These are phyloP conservation scores for Pyrenophora tritici-repentis DNA, from an alignment of 2,329 filamentous ascomycete species.

Conservation along the genomic window DNA sequence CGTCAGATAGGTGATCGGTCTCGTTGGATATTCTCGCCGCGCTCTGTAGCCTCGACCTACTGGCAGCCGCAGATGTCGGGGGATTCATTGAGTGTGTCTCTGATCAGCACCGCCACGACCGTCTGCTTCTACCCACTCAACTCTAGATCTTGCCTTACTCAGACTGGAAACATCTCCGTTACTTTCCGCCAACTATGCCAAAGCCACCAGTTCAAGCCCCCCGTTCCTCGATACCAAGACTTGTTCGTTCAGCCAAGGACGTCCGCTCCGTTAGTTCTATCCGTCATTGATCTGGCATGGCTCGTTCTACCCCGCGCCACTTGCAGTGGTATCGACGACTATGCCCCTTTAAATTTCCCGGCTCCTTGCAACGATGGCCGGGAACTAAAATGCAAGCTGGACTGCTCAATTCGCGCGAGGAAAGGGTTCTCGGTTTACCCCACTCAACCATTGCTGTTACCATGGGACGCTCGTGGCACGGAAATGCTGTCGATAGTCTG, in stretches of 20 bases:
- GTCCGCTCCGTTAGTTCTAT: slow-evolving; percentile 2
- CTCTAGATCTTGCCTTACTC: slow-evolving; percentile 8
- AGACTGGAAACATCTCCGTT: slow-evolving; percentile 10
- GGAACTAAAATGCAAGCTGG: slow-evolving; percentile 9
- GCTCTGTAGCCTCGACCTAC: not conserved
- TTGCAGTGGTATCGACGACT: not conserved
- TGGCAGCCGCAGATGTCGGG: not conserved
- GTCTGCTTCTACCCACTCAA: not conserved
- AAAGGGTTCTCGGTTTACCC: slow-evolving; percentile 22
- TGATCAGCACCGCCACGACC: not conserved
- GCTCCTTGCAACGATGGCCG: not conserved
- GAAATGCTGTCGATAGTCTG: slow-evolving; percentile 23
- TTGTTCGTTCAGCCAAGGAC: slow-evolving; percentile 5
- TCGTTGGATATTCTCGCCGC: not conserved
- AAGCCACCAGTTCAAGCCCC: slow-evolving; percentile 4
- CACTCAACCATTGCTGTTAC: slow-evolving; percentile 24
- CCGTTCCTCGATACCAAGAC: slow-evolving; percentile 18
- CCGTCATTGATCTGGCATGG: slow-evolving; percentile 7
- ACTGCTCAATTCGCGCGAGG: slow-evolving; percentile 10
- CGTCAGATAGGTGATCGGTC: not conserved
- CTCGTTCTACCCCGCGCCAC: slow-evolving; percentile 11
- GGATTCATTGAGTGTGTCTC: not conserved
- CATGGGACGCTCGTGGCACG: slow-evolving; percentile 26
- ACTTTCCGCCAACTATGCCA: not conserved
- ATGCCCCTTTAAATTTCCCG: not conserved